These are phyloP conservation scores for Thermothelomyces thermophilus DNA, from an alignment of 2,329 filamentous ascomycete genomes.

Conservation along the genomic window DNA sequence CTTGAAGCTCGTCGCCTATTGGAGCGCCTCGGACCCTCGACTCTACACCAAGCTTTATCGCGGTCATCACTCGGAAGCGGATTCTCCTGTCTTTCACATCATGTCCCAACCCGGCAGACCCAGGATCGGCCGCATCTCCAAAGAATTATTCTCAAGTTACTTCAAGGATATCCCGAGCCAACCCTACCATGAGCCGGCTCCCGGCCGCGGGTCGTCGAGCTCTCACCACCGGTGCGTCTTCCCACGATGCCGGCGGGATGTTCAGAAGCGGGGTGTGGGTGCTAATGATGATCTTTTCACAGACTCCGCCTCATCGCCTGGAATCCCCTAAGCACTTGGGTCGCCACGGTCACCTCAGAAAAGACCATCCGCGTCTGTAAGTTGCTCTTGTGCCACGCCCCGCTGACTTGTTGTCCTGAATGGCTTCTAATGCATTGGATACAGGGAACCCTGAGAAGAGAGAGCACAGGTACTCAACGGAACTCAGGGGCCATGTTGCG, in stretches of 20 bases:
- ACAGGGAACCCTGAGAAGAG: conserved; percentile 69
- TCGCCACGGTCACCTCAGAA: conserved; percentile 73
- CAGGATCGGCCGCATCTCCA: conserved; percentile 51
- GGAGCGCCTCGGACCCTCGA: too few species aligned
- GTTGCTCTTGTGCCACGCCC: conserved; percentile 21
- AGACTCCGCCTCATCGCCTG: conserved; percentile 78
- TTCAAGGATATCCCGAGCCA: conserved; percentile 66
- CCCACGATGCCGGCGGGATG: neutral
- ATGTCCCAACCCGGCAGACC: conserved; percentile 40
- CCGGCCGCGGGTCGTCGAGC: conserved; percentile 40
- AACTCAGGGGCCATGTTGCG: conserved; percentile 61
- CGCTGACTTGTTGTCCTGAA: neutral
- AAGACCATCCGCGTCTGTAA: conserved; percentile 66
- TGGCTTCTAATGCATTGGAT: neutral
- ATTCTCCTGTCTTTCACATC: neutral
- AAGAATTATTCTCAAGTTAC: conserved; percentile 60
- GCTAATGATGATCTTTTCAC: neutral
- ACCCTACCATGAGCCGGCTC: conserved; percentile 56
- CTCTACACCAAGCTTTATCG: too few species aligned
- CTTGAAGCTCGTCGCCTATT: too few species aligned
- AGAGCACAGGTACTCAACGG: conserved; percentile 66
- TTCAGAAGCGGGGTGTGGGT: neutral
- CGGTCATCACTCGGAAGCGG: neutral
- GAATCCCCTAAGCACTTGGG: conserved; percentile 76
- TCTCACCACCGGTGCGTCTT: conserved; percentile 49